These are phyloP conservation scores for Tylopilus sp. DNA, from an alignment of 1,284 basidiomycete species.

Conservation along the genomic window DNA sequence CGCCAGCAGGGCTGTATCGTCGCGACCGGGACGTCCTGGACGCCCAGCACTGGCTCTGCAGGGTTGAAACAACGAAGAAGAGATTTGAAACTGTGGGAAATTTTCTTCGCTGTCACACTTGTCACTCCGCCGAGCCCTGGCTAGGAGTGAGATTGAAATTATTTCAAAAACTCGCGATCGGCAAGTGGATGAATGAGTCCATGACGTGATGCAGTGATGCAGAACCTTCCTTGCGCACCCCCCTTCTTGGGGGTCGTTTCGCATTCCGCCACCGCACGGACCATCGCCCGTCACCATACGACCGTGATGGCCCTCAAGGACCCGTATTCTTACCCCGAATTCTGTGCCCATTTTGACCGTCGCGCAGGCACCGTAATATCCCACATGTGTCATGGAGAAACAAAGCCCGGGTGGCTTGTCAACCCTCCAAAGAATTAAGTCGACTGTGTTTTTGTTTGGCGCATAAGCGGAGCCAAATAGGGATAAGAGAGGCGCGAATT, in stretches of 20 bases:
- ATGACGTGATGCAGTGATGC: slow-evolving; percentile 35
- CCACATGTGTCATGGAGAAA: slow-evolving; percentile 1
- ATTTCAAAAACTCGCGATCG: slow-evolving; percentile 30
- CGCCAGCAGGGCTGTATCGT: background rate
- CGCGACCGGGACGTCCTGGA: background rate
- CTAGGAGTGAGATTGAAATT: slow-evolving; percentile 5
- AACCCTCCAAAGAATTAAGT: slow-evolving; percentile 27
- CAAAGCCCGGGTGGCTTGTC: slow-evolving; percentile 8
- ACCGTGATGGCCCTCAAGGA: background rate
- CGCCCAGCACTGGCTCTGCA: too few relatives aligned
- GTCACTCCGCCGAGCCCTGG: slow-evolving; percentile 7
- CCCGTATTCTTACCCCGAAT: background rate
- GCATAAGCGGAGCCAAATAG: slow-evolving; percentile 46
- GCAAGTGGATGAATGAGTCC: slow-evolving; percentile 26
- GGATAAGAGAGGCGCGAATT: slow-evolving; percentile 46
- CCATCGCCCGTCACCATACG: slow-evolving; percentile 14
- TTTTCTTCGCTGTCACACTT: background rate
- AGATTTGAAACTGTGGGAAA: slow-evolving; percentile 1
- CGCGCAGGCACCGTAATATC: slow-evolving; percentile 3
- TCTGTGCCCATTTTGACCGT: background rate
- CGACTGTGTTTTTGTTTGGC: slow-evolving; percentile 37
- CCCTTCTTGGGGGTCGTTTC: slow-evolving; percentile 14
- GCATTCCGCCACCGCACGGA: slow-evolving; percentile 34
- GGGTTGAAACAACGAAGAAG: background rate
- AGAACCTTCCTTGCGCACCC: slow-evolving; percentile 7